phyloP scores from a whole-genome alignment of 495 filamentous ascomycete genomes.

The Cladorrhinum samala region DNA sequence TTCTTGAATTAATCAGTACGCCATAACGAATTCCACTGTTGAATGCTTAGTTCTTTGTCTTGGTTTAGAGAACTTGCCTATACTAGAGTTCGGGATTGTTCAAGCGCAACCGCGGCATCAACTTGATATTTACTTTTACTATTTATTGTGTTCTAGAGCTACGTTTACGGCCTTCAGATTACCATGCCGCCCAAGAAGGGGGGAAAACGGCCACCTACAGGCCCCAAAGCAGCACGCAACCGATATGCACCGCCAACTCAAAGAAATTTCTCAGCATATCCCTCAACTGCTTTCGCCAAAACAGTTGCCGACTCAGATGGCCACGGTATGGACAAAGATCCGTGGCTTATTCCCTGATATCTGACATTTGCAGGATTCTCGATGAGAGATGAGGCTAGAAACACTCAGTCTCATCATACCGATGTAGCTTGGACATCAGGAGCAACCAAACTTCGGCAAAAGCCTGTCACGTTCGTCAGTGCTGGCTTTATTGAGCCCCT shows the following conservation, averaged over 20 bases:
- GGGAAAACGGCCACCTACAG: constrained; percentile 16
- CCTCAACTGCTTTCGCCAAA: not conserved
- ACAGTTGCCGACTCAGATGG: constrained; percentile 6
- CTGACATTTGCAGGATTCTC: constrained; percentile 43
- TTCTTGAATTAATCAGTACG: not conserved
- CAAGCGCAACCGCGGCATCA: too few relatives aligned
- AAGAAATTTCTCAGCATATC: constrained; percentile 1
- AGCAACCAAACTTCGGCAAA: constrained; percentile 39
- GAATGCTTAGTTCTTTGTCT: too few relatives aligned
- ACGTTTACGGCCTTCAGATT: not conserved
- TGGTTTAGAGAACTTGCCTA: too few relatives aligned
- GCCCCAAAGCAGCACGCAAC: constrained; percentile 5
- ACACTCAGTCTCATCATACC: constrained; percentile 58
- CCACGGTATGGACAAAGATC: too few relatives aligned
- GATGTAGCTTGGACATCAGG: constrained; percentile 17
- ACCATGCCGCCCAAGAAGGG: constrained; percentile 15
- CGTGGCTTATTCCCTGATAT: not conserved
- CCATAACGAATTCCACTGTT: not conserved
- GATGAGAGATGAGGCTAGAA: constrained; percentile 69
- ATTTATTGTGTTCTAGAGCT: too few relatives aligned
- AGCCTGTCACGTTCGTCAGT: constrained; percentile 68
- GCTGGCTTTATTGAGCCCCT: constrained; percentile 55
- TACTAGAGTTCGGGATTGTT: too few relatives aligned
- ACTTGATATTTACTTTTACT: too few relatives aligned
- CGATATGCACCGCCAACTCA: constrained; percentile 2